These are phyloP conservation scores for Paramecium sexaurelia DNA, from an alignment of 73 alveolate genomes.

Conservation along the genomic window DNA sequence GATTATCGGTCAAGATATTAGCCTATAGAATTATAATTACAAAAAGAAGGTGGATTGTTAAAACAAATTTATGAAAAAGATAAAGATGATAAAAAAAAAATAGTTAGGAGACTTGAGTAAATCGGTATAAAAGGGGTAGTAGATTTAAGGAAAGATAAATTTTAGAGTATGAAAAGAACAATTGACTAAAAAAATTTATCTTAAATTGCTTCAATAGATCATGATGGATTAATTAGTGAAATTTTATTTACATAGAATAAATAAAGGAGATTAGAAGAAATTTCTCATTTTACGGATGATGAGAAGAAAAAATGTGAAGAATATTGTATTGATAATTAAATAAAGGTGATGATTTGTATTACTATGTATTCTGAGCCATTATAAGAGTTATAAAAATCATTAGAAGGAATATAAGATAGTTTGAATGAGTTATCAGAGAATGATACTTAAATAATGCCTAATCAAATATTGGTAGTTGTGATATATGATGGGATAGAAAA, in stretches of 20 bases:
- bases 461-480: neutral
- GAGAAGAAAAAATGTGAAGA: neutral
- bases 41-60: neutral
- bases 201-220: neutral
- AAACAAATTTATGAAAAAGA: neutral
- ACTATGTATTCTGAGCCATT: neutral
- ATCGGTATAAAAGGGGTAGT: neutral
- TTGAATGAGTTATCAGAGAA: neutral
- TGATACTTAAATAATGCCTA: neutral
- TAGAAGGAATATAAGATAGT: neutral
- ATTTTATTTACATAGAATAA: neutral
- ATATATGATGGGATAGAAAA: slow-evolving; percentile 51
- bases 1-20: neutral
- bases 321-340: neutral
- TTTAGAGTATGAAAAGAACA: neutral
- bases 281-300: neutral
- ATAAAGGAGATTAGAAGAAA: neutral
- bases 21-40: neutral
- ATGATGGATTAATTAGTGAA: neutral
- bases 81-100: neutral
- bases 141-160: neutral
- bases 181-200: neutral
- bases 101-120: neutral
- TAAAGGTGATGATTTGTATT: neutral
- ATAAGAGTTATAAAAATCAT: neutral